Conservation (phyloP, 2,329 filamentous ascomycete genomes). For the Ceratocystis cacaofunesta region DNA sequence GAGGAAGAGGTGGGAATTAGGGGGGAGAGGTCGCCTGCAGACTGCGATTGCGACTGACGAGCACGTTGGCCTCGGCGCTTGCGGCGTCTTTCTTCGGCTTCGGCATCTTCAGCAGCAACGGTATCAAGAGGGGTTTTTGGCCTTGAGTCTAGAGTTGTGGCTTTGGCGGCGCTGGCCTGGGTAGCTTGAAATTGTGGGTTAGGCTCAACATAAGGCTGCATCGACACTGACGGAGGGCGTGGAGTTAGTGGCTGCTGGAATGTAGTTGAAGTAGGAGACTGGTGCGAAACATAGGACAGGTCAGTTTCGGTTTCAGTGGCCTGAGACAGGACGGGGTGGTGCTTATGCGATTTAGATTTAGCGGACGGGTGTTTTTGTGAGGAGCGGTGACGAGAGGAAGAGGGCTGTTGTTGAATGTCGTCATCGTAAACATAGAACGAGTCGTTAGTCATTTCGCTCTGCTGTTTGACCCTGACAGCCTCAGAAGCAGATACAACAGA, state of each 20-base stretch:
- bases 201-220: not conserved
- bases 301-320: conserved; percentile 8
- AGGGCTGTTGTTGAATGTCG: conserved; percentile 6
- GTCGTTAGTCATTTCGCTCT: conserved; percentile 16
- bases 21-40: conserved; percentile 13
- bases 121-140: conserved; percentile 11
- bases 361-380: not conserved
- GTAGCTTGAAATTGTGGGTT: not conserved
- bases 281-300: conserved; percentile 1
- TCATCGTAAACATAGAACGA: conserved; percentile 9
- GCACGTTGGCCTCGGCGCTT: conserved; percentile 15
- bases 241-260: conserved; percentile 15
- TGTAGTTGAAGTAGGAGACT: conserved; percentile 15
- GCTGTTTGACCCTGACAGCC: conserved; percentile 9
- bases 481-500: conserved; percentile 6
- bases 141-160: not conserved
- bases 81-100: conserved; percentile 14
- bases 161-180: not conserved
- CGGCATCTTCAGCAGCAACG: conserved; percentile 11
- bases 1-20: conserved; percentile 12
- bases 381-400: not conserved
- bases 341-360: not conserved
- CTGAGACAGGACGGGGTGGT: not conserved
- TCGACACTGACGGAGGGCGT: conserved; percentile 11
- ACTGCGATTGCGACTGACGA: conserved; percentile 8